Evolutionary conservation across 2,329 filamentous ascomycete species (phyloP), one percentile per base, ranked within the genome.

Genomic region (Coniochaeta sp.): DNA sequence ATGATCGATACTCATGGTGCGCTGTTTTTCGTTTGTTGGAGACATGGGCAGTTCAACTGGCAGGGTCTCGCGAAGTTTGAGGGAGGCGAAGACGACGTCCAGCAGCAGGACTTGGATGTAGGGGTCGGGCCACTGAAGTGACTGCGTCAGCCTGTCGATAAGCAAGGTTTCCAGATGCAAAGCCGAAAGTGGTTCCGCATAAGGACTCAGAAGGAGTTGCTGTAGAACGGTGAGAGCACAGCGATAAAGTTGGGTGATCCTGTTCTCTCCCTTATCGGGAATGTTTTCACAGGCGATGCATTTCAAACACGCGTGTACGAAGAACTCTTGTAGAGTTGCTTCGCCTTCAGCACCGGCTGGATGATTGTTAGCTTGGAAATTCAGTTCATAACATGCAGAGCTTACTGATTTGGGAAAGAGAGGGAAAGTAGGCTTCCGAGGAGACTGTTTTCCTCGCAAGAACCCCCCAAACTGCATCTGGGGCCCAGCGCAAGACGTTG

Each of bases 51-150:
- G 58, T 27, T 77, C 74, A 3, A 63, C 58, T 0, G 66, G 61
- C 2, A 67, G 59, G 3, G 67, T 57, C 48, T 81, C 76, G 38
- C 78, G 73, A 38, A 94, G 76, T 61, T 84, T 89, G 9, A 96
- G 74, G 3, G 86, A 77, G 46, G 84, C 83, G 60, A 87, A 82
- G 3, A 91, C 79, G 16, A 89, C 83, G 60, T 91, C 87, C 22
- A 96, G 78, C 9, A 96, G 70, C 0, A 90, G 76, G 13, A 87
- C 83, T 61, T 95, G 91, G 1, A 92, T 78, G 50, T 84, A 84
- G 27, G 84, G 78, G 58, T 89, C 87, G 1, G 80, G 70, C 6
- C 78, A 75, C 32, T 75, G 67, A 18, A 90, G 71, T 14, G 84
- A 79, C 60, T 78, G 76, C 26, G 74, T 72, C 6, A 95, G 75